Base-by-base conservation (phyloP, 2,329 filamentous ascomycete species). In the Claviceps spartinae region DNA sequence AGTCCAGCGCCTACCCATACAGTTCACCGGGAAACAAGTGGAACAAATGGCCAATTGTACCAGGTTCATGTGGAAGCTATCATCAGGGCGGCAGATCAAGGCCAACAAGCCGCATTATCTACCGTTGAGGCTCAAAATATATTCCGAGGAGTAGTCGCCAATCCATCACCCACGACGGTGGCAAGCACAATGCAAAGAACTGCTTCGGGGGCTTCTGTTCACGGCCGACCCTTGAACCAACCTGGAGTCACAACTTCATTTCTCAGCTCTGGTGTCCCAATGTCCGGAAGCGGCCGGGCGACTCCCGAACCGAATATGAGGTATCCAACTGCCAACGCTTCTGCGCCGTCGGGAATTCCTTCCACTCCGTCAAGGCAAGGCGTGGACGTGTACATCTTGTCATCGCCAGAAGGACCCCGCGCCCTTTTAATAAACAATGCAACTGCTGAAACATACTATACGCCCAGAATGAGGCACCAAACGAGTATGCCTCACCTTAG, bases 351-450 rank as follows among this genome's bases (percentile, higher is more conserved):
- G 9, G 30, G 13, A 11, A n/a, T n/a, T 37, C 50, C 48, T 52
- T 56, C 49, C 50, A 54, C 54, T 49, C 55, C 56, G 55, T 47
- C 62, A 18, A 61, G 61, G 36, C 66, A 66, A 24, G 63, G 61
- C 2, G 68, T 73, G 0, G 74, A 79, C 54, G 76, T 82, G 2
- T 83, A 82, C 57, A 75, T 84, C 24, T 61, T 84, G 6, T 77
- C 73, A 16, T 83, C 81, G 0, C 79, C 80, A 0, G 70, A 71
- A 43, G 81, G 81, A 0, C 81, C 80, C 1, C 73, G 74, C 20
- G 80, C 73, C 5, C 63, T 84, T 1, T 62, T 84, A 6, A 65
- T 83, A 42, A 79, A 76, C 57, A 71, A 72, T 54, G 65, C 70
- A 44, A 64, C 64, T 13, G 61, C 69, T 1, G 77, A 78, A 26